Evolutionary conservation across 2,329 filamentous ascomycete species (phyloP), one percentile per base, ranked within the genome.

Genomic region (Sporothrix brasiliensis): DNA sequence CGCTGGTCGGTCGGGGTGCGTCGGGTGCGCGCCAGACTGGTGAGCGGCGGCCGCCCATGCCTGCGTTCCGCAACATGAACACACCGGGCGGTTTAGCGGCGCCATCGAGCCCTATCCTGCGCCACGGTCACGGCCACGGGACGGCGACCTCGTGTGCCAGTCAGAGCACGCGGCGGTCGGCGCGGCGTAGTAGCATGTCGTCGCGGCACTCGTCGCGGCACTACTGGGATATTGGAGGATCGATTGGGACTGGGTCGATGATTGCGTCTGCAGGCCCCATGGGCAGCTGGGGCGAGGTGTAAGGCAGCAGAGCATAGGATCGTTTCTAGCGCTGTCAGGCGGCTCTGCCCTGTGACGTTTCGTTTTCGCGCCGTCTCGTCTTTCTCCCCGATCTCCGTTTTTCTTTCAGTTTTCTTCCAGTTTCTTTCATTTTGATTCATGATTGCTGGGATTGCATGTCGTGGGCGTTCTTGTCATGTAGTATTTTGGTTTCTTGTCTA

Each of bases 161-260:
- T 77, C 92, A 97, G 80, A 96, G 92, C 79, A 92, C 92, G 9
- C 90, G 91, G 78, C 88, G 90, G 75, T 92, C 88, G 47, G 89
- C 88, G 52, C 84, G 85, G 76, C 83, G 86, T 68, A 92, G 88
- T 75, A 90, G 88, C 74, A 86, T 88, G 27, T 70, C 69, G 53
- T 70, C 69, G 68, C 70, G 70, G 30, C 70, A 66, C 19, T 71
- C 70, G 70, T 71, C 70, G 60, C 83, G 93, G 68, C 92, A 97
- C 78, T 97, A 96, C 79, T 97, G 94, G 94, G 94, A 97, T 78
- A 88, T 97, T 74, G 92, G 92, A 34, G 91, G 89, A 6, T 93
- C 89, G 75, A 86, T 93, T 30, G 92, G 91, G 1, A 94, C 91
- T 69, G 91, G 91, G 3, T 92, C 89, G 74, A 83, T 89, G 73